Evolutionary conservation across 176 grass and related monocot genomes (phyloP).

Genomic region (Musa acuminata): DNA sequence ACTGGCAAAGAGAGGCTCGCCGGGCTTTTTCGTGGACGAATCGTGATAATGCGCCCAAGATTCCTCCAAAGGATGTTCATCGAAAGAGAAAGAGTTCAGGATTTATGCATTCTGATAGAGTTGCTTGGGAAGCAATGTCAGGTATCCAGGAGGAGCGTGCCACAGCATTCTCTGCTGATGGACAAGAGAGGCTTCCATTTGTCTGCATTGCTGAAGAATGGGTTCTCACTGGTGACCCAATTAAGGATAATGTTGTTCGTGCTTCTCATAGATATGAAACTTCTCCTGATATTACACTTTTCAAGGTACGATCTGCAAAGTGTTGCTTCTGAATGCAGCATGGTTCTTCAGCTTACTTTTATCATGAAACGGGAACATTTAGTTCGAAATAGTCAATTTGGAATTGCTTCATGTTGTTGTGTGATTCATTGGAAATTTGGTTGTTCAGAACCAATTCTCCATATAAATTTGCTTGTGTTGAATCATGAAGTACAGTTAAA

Average conservation of each 20-base stretch:
- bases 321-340: neutral
- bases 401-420: too few species aligned
- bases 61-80: conserved; percentile 41
- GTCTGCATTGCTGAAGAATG: conserved; percentile 85
- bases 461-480: too few species aligned
- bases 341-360: neutral
- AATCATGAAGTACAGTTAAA: too few species aligned
- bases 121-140: conserved; percentile 46
- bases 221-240: conserved; percentile 70
- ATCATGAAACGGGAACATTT: too few species aligned
- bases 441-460: too few species aligned
- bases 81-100: conserved; percentile 85
- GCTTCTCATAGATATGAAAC: conserved; percentile 79
- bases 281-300: conserved; percentile 91
- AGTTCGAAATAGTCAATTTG: too few species aligned
- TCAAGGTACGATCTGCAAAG: conserved; percentile 44
- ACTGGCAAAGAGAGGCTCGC: conserved; percentile 80
- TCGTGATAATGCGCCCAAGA: conserved; percentile 50
- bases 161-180: conserved; percentile 50
- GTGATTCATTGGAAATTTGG: too few species aligned
- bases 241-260: conserved; percentile 60
- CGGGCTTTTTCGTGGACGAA: conserved; percentile 88
- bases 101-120: conserved; percentile 48
- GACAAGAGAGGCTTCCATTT: conserved; percentile 67
- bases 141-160: conserved; percentile 46